Evolutionary conservation across 441 rosid genomes (phyloP), one percentile per base, ranked within the genome.

Genomic region (Populus hybrid): DNA sequence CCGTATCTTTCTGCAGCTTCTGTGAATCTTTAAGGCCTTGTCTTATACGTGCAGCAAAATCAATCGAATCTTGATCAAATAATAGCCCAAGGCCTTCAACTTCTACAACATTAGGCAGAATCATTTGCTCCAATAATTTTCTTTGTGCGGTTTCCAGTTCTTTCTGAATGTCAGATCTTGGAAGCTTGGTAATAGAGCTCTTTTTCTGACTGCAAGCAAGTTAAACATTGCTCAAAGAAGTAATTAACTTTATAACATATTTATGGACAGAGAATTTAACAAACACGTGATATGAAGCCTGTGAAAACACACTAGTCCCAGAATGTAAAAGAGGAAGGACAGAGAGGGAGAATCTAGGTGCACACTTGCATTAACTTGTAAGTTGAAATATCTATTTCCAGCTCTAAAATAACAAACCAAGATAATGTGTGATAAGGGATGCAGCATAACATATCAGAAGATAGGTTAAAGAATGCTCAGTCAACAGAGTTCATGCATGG

Each of bases 71-170:
- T 76, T 84, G 87, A 83, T 88, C 79, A 80, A 88, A 87, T 67
- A 89, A 78, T 78, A 92, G 86, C 77, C 93, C 89, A 84, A 81
- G 70, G 83, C 89, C 93, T 84, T 92, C 96, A 81, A 84, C 84
- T 77, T 95, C 94, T 83, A 95, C 86, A 77, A 89, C 84, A 76
- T 82, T 80, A 65, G 97, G 97, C 84, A 95, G 85, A 86, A 93
- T 83, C 85, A 84, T 82, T 83, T 90, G 92, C 69, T 92, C 95
- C 86, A 93, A 86, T 79, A 89, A 90, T 83, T 88, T 89, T 84
- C 87, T 88, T 80, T 92, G 97, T 59, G 98, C 95, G 78, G 74
- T 82, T 83, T 87, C 85, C 82, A 95, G 84, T 78, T 92, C 97
- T 81, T 87, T 82, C 86, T 78, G 88, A 82, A 95, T 93, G 77